A percentile compares a stretch with the other conserved stretches of the same genome.
Evolutionary conservation across 1,284 basidiomycete genomes (phyloP).

Genomic region (Tilletia indica): DNA sequence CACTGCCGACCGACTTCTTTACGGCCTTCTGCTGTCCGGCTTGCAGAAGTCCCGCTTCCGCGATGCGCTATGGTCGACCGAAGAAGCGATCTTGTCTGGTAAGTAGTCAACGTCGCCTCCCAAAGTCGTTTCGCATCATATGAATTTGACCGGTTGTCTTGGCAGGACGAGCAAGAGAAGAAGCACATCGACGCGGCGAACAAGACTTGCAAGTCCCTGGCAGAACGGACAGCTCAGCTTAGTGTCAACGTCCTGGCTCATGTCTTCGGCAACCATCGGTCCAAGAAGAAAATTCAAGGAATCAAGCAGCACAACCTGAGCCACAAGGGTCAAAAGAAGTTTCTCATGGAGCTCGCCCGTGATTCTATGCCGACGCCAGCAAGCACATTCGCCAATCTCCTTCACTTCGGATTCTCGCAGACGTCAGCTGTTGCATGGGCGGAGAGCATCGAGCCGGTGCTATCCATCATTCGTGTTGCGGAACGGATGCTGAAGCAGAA

Average conservation of each 20-base stretch:
- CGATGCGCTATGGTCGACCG: constrained; percentile 65
- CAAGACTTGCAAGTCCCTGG: constrained; percentile 11
- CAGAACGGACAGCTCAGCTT: background rate
- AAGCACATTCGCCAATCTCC: background rate
- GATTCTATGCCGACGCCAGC: background rate
- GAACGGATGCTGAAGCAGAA: constrained; percentile 46
- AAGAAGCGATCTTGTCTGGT: constrained; percentile 67
- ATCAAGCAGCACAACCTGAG: background rate
- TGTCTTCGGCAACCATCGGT: background rate
- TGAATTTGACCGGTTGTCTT: background rate
- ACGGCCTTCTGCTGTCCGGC: constrained; percentile 64
- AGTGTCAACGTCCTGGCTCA: background rate
- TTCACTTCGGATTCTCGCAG: background rate
- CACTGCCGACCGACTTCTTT: constrained; percentile 59
- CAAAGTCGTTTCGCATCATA: too few species aligned
- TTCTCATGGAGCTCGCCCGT: background rate
- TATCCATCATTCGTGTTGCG: constrained; percentile 17
- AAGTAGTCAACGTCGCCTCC: constrained; percentile 49
- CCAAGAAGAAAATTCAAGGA: background rate
- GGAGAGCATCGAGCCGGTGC: constrained; percentile 10
- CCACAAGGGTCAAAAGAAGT: background rate
- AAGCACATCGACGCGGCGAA: background rate
- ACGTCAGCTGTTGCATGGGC: background rate
- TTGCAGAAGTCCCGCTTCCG: constrained; percentile 62
- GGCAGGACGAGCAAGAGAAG: constrained; percentile 15